Evolutionary conservation across 2,329 filamentous ascomycete genomes (phyloP).

Genomic region (Sordariomycetes sp.): DNA sequence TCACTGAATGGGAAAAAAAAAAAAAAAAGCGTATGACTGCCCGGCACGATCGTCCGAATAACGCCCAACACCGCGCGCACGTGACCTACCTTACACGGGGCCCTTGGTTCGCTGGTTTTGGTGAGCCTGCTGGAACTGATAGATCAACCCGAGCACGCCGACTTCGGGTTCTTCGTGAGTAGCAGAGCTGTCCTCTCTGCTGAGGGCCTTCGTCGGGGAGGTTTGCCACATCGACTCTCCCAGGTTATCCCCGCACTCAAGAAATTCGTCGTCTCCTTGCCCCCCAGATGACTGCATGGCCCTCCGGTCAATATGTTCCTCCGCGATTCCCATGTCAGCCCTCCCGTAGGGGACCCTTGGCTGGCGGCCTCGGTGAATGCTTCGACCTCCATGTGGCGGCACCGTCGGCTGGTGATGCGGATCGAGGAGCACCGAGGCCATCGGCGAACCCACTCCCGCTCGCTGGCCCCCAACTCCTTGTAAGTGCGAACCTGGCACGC

Average conservation of each 20-base stretch:
- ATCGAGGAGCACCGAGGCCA: conserved; percentile 62
- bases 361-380: conserved; percentile 30
- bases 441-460: conserved; percentile 43
- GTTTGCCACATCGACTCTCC: conserved; percentile 50
- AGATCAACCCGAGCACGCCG: conserved; percentile 43
- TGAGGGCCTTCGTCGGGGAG: conserved; percentile 34
- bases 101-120: conserved; percentile 31
- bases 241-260: conserved; percentile 29
- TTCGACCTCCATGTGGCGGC: conserved; percentile 28
- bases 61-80: not conserved
- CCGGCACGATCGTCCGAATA: not conserved
- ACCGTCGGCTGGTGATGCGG: conserved; percentile 58
- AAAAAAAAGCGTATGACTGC: no score
- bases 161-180: conserved; percentile 32
- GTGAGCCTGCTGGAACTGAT: conserved; percentile 44
- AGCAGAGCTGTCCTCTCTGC: conserved; percentile 35
- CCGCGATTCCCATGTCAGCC: conserved; percentile 36
- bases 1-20: no score
- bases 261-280: conserved; percentile 39
- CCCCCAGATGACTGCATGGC: conserved; percentile 11
- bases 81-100: not conserved
- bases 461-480: conserved; percentile 20
- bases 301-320: conserved; percentile 38
- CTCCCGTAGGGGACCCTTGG: conserved; percentile 27
- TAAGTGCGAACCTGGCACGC: conserved; percentile 5